Evolutionary conservation across 352 stramenopile genomes (phyloP).

Genomic region (Globisporangium echinulatum): DNA sequence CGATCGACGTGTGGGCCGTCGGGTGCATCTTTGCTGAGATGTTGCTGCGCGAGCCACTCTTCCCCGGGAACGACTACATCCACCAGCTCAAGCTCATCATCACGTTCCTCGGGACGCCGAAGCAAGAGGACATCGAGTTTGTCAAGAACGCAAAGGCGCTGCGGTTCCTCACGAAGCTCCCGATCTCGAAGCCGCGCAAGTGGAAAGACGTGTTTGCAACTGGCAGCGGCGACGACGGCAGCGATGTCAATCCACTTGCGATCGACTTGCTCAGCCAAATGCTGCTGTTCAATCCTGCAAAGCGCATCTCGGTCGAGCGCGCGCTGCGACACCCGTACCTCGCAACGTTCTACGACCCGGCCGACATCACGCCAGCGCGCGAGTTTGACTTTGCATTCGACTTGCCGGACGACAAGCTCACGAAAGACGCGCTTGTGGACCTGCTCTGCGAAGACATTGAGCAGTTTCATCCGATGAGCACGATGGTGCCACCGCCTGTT

Average conservation of each 20-base stretch:
- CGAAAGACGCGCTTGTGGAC: slow-evolving; percentile 52
- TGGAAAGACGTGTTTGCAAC: slow-evolving; percentile 51
- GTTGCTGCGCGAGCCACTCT: slow-evolving; percentile 93
- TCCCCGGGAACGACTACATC: slow-evolving; percentile 86
- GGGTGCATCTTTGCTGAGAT: slow-evolving; percentile 99
- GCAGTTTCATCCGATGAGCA: slow-evolving; percentile 36
- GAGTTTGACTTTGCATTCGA: slow-evolving; percentile 69
- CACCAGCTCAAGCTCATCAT: slow-evolving; percentile 82
- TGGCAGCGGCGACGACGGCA: slow-evolving; percentile 5
- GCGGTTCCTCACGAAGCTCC: slow-evolving; percentile 80
- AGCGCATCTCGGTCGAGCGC: slow-evolving; percentile 56
- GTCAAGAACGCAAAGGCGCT: slow-evolving; percentile 89
- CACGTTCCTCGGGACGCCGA: slow-evolving; percentile 58
- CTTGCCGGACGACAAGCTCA: slow-evolving; percentile 51
- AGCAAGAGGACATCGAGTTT: slow-evolving; percentile 70
- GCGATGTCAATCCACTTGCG: slow-evolving; percentile 38
- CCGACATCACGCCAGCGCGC: slow-evolving; percentile 30
- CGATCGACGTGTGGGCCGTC: slow-evolving; percentile 92
- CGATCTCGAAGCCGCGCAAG: slow-evolving; percentile 72
- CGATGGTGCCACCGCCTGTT: not conserved
- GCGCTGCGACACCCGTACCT: slow-evolving; percentile 64
- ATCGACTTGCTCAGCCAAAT: slow-evolving; percentile 60
- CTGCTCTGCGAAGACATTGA: slow-evolving; percentile 58
- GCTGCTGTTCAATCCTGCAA: slow-evolving; percentile 66
- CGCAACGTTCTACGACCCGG: slow-evolving; percentile 84